phyloP scores from a whole-genome alignment of 2,329 filamentous ascomycete species.

The Botryotinia globosa region DNA sequence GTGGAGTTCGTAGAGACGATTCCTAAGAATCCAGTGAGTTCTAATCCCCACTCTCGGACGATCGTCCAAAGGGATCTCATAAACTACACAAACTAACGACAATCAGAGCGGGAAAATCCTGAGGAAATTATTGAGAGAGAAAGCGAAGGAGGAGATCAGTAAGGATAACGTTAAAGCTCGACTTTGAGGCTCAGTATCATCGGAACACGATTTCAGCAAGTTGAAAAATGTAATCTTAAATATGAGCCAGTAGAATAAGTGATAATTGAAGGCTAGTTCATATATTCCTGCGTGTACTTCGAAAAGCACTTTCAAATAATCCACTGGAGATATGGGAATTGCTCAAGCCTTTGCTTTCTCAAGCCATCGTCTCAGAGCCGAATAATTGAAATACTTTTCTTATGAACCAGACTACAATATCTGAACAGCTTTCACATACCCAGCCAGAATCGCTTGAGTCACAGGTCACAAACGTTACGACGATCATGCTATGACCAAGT shows the following conservation, averaged over 20 bases:
- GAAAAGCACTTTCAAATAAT: neutral
- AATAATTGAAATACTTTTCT: neutral
- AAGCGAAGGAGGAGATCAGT: slow-evolving; percentile 34
- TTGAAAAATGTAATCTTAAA: neutral
- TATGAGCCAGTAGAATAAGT: neutral
- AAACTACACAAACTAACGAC: neutral
- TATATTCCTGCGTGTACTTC: rapidly evolving
- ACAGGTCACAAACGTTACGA: neutral
- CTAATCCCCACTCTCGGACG: neutral
- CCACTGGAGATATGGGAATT: neutral
- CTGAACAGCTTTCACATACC: neutral
- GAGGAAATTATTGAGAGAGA: slow-evolving; percentile 46
- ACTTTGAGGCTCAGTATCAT: neutral
- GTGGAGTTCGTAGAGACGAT: slow-evolving; percentile 63
- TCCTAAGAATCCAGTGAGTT: slow-evolving; percentile 60
- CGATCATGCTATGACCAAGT: neutral
- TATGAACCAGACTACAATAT: neutral
- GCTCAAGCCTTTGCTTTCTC: neutral
- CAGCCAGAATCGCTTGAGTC: neutral
- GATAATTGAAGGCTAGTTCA: neutral
- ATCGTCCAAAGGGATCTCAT: neutral
- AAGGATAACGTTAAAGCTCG: neutral
- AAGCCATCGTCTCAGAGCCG: neutral
- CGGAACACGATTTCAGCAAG: neutral
- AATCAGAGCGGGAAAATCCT: slow-evolving; percentile 47